Base-by-base conservation (phyloP, 139 green algal genomes). In the Monoraphidium neglectum region DNA sequence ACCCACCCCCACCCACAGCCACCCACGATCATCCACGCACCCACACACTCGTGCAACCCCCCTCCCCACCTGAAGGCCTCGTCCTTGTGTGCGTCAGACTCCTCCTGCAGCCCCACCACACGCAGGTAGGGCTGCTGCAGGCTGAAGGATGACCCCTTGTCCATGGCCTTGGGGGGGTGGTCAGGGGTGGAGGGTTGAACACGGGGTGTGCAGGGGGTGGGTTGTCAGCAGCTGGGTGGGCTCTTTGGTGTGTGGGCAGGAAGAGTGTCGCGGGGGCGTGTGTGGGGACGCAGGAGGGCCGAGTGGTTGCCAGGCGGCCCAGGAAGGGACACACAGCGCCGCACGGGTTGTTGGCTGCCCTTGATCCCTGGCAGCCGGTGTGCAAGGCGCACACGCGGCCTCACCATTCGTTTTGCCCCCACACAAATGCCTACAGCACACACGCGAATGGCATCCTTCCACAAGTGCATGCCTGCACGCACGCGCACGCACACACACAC, bases 81-180 rank as follows among this genome's bases (percentile, higher is more conserved):
- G n/a, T 83, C 62, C 33, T 83, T 84, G 72, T 91, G 90, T n/a
- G 82, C 81, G 77, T 93, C 90, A 18, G 87, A 83, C 53, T 93
- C 90, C 74, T 98, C 89, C 78, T 93, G 85, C 57, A 99, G 72
- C 6, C 92, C 93, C 28, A 99, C 89, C 26, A 98, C 93, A 21
- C 95, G 88, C 51, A 99, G 82, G 86, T 99, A 99, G 12, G 96
- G 95, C 84, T 97, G 90, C 79, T 92, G 90, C 66, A 99, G 86
- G 26, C 91, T 91, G 33, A 90, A 79, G 54, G 70, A 0, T 53
- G 35, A 63, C 15, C 77, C 87, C 71, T 91, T 90, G 60, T 94
- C 86, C 68, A 88, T 82, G 33, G 70, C 77, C 69, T 84, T 75
- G 56, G 62, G 77, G 33, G n/a, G 47, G 64, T 13, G 64, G 40